Conservation (phyloP, 352 stramenopile species). For the Aphanomyces invadans region DNA sequence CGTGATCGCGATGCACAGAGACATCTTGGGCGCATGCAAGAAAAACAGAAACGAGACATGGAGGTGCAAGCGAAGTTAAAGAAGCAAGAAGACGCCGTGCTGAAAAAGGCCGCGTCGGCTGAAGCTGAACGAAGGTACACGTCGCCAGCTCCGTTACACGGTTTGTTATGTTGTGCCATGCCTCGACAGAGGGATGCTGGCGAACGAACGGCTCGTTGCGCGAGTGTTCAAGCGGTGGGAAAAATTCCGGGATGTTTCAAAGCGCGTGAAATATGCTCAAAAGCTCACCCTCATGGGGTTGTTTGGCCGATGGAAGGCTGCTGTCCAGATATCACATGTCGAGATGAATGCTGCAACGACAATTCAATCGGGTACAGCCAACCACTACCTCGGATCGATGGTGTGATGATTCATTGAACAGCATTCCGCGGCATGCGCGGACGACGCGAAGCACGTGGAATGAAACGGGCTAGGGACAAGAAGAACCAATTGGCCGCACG, state of each 20-base stretch:
- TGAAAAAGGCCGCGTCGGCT: background rate
- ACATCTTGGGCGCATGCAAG: conserved; percentile 47
- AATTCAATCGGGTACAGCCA: conserved; percentile 14
- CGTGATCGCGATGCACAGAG: conserved; percentile 49
- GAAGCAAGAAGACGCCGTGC: conserved; percentile 9
- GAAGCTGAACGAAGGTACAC: conserved; percentile 1
- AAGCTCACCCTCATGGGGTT: background rate
- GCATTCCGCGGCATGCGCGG: conserved; percentile 5
- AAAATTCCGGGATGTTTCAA: background rate
- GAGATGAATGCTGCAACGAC: background rate
- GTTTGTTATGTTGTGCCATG: too few relatives aligned
- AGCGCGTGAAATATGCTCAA: background rate
- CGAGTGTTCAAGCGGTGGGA: conserved; percentile 4
- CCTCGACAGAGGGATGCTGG: background rate
- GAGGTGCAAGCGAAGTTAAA: background rate
- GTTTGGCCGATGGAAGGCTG: conserved; percentile 5
- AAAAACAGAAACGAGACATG: conserved; percentile 31
- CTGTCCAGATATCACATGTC: background rate
- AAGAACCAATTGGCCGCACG: conserved; percentile 18
- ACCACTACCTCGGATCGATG: too few relatives aligned
- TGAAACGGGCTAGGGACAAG: background rate
- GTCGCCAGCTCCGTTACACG: too few relatives aligned
- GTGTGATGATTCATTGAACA: too few relatives aligned
- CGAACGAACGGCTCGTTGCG: background rate
- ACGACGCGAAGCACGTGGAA: background rate